Evolutionary conservation across 129 eudicot genomes (phyloP).

Genomic region (Artemisia argyi): DNA sequence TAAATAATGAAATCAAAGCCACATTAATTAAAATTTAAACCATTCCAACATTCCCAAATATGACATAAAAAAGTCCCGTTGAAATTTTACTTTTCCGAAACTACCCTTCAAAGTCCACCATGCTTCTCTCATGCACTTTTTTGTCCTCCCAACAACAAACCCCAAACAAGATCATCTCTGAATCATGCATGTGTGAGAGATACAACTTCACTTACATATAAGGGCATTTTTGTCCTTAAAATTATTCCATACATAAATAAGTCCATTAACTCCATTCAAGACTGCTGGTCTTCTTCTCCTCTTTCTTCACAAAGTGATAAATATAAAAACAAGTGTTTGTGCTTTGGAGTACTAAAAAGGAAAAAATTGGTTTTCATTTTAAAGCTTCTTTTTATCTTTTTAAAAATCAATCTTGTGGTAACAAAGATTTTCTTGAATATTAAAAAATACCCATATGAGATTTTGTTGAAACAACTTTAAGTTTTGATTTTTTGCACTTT

Average conservation of each 20-base stretch:
- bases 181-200: slow-evolving; percentile 31
- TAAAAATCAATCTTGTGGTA: too few relatives aligned
- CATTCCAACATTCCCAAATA: slow-evolving; percentile 34
- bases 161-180: slow-evolving; percentile 17
- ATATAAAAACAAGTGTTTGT: slow-evolving; percentile 15
- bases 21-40: slow-evolving; percentile 18
- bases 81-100: slow-evolving; percentile 26
- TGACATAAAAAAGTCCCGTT: slow-evolving; percentile 33
- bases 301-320: background rate
- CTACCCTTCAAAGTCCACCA: slow-evolving; percentile 31
- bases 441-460: slow-evolving; percentile 8
- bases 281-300: slow-evolving; percentile 27
- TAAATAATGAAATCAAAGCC: slow-evolving; percentile 16
- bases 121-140: slow-evolving; percentile 28
- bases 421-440: background rate
- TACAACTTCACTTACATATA: background rate
- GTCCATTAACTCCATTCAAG: slow-evolving; percentile 23
- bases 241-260: slow-evolving; percentile 24
- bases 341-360: slow-evolving; percentile 11
- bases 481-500: background rate
- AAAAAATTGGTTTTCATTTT: slow-evolving; percentile 8
- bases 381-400: slow-evolving; percentile 13
- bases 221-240: slow-evolving; percentile 38
- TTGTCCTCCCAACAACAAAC: slow-evolving; percentile 23
- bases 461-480: background rate